Base-by-base conservation (phyloP, 805 yeast species). In the Millerago galiae region DNA sequence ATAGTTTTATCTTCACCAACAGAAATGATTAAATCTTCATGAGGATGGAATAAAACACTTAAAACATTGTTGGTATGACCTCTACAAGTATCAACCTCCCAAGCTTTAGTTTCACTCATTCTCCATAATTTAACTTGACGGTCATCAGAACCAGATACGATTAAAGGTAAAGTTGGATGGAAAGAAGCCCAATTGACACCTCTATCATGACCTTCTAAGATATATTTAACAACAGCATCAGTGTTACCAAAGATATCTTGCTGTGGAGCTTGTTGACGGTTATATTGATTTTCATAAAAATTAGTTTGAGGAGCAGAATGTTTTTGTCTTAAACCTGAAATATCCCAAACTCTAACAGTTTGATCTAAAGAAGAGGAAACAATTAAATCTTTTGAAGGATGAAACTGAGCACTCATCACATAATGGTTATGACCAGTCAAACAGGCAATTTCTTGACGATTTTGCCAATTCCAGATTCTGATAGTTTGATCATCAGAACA, bases 401-500 rank as follows among this genome's bases (percentile, higher is more conserved):
- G 99, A 75, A 93, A 93, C 64, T 87, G 95, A 2, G 99, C 98
- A 55, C 95, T 85, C 93, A 93, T 87, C 43, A 93, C 97, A 65
- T 95, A 93, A 68, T 93, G 99, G 67, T 88, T 90, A 66, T 93
- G 99, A 48, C 99, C 99, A 8, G 99, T 91, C 53, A 93, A 70
- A 58, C 96, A 88, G 9, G 98, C 98, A 58, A 93, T 84, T 58
- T 93, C 98, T 62, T 89, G 91, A 55, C 99, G 81, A 63, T 90
- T 90, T 71, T 95, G 99, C 99, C 99, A 93, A 68, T 93, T 95
- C 99, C 99, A 93, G 52, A 93, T 91, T 62, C 99, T 77, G 51
- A 95, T 89, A 27, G 99, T 93, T 68, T 93, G 99, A 71, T 93
- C 99, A 66, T 93, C 99, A 35, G 96, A 87, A 47, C 93, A 81